Conservation (phyloP, 768 basidiomycete genomes). For the Kwoniella shandongensis region DNA sequence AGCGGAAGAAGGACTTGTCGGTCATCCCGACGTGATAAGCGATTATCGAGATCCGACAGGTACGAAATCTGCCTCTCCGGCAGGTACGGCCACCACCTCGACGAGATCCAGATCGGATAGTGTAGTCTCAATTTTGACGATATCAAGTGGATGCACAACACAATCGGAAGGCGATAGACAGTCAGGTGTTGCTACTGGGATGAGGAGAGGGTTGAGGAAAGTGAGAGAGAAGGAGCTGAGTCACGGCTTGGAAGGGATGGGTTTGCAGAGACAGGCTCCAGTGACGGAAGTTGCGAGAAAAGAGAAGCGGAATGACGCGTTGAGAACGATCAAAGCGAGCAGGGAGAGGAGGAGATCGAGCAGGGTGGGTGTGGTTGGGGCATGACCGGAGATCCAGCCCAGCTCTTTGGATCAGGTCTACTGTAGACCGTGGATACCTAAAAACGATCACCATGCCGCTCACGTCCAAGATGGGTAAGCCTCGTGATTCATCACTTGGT, state of each 20-base stretch:
- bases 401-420: not conserved
- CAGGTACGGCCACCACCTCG: constrained; percentile 14
- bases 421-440: no score
- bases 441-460: no score
- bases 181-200: not conserved
- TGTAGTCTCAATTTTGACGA: not conserved
- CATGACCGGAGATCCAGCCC: not conserved
- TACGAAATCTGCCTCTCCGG: constrained; percentile 7
- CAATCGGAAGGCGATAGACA: not conserved
- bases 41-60: constrained; percentile 5
- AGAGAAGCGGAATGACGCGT: not conserved
- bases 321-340: not conserved
- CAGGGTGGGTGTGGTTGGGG: constrained; percentile 11
- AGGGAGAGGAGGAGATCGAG: constrained; percentile 10
- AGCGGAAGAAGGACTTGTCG: not conserved
- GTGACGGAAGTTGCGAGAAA: not conserved
- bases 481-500: no score
- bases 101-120: constrained; percentile 13
- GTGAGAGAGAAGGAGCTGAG: constrained; percentile 5
- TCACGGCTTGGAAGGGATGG: constrained; percentile 14
- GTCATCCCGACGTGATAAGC: not conserved
- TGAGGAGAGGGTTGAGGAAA: not conserved
- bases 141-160: not conserved
- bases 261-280: not conserved
- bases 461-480: no score